Evolutionary conservation across 2,329 filamentous ascomycete species (phyloP).

Genomic region (Fusarium mundagurra): DNA sequence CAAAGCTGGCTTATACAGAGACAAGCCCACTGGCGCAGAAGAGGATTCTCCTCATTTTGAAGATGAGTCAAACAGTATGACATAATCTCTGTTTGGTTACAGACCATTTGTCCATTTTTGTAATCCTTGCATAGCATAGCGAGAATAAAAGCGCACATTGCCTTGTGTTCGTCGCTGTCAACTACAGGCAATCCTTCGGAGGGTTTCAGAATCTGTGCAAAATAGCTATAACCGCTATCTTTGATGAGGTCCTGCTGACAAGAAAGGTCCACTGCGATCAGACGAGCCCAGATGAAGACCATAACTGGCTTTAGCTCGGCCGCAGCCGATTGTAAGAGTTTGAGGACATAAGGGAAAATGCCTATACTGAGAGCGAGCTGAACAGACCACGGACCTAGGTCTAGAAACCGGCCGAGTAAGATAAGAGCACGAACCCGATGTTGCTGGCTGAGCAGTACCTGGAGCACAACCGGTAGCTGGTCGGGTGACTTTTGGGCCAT

Average conservation of each 20-base stretch:
- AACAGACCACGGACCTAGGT: slow-evolving; percentile 98
- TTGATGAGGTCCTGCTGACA: slow-evolving; percentile 95
- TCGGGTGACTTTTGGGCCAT: slow-evolving; percentile 89
- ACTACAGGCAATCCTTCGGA: slow-evolving; percentile 83
- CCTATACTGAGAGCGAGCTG: slow-evolving; percentile 96
- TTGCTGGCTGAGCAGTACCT: slow-evolving; percentile 94
- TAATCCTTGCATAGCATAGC: slow-evolving; percentile 97
- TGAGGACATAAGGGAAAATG: slow-evolving; percentile 98
- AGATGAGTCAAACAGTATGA: slow-evolving; percentile 86
- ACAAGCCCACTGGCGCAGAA: slow-evolving; percentile 94
- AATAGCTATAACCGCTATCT: slow-evolving; percentile 97
- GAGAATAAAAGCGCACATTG: slow-evolving; percentile 98
- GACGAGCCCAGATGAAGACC: slow-evolving; percentile 99
- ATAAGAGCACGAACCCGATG: slow-evolving; percentile 92
- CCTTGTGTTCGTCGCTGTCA: slow-evolving; percentile 92
- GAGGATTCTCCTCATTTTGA: slow-evolving; percentile 84
- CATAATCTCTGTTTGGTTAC: slow-evolving; percentile 90
- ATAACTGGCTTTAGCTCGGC: slow-evolving; percentile 96
- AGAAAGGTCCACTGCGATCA: slow-evolving; percentile 92
- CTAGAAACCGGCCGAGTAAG: slow-evolving; percentile 89
- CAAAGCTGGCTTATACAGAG: slow-evolving; percentile 95
- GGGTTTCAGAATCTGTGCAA: slow-evolving; percentile 90
- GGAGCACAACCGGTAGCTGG: slow-evolving; percentile 93
- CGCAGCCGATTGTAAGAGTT: slow-evolving; percentile 93
- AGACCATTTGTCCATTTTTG: slow-evolving; percentile 89